Evolutionary conservation across 73 alveolate genomes (phyloP).

Genomic region (Stentor roeselii): DNA sequence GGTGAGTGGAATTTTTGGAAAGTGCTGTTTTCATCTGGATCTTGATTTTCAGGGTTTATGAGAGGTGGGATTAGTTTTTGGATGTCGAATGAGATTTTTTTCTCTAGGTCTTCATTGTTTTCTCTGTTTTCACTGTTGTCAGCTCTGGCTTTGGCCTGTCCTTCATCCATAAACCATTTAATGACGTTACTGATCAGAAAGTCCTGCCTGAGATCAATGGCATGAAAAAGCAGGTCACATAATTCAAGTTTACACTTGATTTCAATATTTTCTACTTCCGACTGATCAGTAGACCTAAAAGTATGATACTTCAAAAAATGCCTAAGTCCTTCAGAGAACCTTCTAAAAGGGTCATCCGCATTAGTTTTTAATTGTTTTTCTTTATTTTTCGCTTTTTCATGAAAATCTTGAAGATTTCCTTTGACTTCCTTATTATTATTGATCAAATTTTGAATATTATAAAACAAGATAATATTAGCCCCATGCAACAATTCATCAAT

Average conservation of each 20-base stretch:
- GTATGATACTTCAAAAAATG: background rate
- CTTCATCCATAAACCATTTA: background rate
- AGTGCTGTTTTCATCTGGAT: background rate
- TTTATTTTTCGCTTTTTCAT: background rate
- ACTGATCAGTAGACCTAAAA: background rate
- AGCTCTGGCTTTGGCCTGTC: no score
- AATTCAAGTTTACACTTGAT: background rate
- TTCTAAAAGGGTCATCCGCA: background rate
- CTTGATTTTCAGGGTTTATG: background rate
- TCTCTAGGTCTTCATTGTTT: no score
- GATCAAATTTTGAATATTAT: background rate
- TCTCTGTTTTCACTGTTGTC: no score
- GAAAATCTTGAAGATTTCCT: background rate
- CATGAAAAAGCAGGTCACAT: background rate
- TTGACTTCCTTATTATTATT: no score
- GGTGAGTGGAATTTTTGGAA: background rate
- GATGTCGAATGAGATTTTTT: no score
- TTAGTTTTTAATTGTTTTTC: background rate
- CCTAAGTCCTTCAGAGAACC: background rate
- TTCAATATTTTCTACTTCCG: background rate
- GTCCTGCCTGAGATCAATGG: conserved; percentile 5
- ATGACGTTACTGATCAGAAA: conserved; percentile 9
- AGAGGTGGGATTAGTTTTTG: background rate
- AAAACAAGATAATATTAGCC: background rate
- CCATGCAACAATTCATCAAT: background rate